Percentiles rank a stretch among this genome's conserved stretches.
These are phyloP conservation scores for Eutypella sp. DNA, from an alignment of 2,329 filamentous ascomycete species.

Conservation along the genomic window DNA sequence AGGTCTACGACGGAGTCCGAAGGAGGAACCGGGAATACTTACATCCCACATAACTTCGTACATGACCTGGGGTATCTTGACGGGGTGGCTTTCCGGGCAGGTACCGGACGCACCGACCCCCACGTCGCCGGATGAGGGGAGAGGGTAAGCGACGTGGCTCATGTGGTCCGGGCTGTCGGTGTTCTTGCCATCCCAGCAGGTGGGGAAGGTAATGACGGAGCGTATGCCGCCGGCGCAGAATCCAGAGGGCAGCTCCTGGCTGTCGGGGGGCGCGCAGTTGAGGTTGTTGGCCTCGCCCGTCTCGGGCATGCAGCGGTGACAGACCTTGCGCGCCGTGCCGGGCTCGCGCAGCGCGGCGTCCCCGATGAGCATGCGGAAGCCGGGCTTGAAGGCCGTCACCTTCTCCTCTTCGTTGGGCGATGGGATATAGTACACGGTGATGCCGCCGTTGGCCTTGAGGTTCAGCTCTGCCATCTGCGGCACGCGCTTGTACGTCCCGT, in stretches of 20 bases:
- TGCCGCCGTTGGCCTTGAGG: slow-evolving; percentile 5
- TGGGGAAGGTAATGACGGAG: slow-evolving; percentile 49
- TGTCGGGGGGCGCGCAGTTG: slow-evolving; percentile 36
- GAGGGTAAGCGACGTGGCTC: slow-evolving; percentile 47
- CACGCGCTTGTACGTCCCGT: slow-evolving; percentile 9
- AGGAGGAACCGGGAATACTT: slow-evolving; percentile 11
- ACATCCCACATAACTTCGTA: slow-evolving; percentile 52
- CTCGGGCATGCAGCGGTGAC: slow-evolving; percentile 30
- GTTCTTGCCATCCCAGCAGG: slow-evolving; percentile 50
- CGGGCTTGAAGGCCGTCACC: slow-evolving; percentile 32
- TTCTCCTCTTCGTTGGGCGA: slow-evolving; percentile 20
- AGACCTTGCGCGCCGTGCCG: slow-evolving; percentile 26
- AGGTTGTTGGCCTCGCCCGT: slow-evolving; percentile 20
- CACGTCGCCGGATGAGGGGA: slow-evolving; percentile 25
- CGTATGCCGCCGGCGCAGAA: slow-evolving; percentile 45
- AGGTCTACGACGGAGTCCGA: neutral
- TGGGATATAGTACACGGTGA: slow-evolving; percentile 10
- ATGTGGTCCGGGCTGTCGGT: slow-evolving; percentile 42
- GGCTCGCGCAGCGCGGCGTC: slow-evolving; percentile 21
- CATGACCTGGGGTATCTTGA: slow-evolving; percentile 55
- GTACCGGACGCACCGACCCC: slow-evolving; percentile 27
- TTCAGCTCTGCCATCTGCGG: slow-evolving; percentile 5
- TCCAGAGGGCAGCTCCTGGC: slow-evolving; percentile 42
- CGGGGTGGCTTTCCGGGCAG: slow-evolving; percentile 47
- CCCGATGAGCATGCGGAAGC: slow-evolving; percentile 38